phyloP scores from a whole-genome alignment of 163 green algal genomes.

The Picocystis sp. region DNA sequence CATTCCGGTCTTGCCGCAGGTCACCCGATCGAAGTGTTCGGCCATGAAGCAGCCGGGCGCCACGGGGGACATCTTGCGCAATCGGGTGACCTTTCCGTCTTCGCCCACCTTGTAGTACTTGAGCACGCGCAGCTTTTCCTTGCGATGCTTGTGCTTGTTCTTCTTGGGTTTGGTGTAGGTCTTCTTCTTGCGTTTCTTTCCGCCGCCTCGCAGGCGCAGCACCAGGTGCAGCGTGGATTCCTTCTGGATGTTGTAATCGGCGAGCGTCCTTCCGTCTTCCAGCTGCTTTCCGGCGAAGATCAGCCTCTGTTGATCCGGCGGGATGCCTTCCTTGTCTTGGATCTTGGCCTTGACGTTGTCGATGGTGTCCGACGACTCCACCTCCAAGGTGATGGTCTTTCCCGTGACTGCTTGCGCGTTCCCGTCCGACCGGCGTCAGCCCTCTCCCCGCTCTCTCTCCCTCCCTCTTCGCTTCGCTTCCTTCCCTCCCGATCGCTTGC shows the following conservation, averaged over 20 bases:
- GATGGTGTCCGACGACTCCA: too few species aligned
- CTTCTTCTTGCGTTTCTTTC: constrained; percentile 99
- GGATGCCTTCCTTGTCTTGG: too few species aligned
- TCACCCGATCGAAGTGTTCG: constrained; percentile 92
- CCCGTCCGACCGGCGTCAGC: too few species aligned
- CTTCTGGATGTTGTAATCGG: constrained; percentile 53
- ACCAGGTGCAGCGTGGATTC: constrained; percentile 63
- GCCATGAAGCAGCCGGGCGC: constrained; percentile 95
- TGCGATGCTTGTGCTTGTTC: constrained; percentile 99
- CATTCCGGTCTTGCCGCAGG: constrained; percentile 75
- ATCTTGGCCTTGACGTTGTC: too few species aligned
- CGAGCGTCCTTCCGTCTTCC: constrained; percentile 35
- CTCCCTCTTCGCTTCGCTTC: too few species aligned
- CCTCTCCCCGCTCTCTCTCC: too few species aligned
- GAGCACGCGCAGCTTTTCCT: constrained; percentile 90
- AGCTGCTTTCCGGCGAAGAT: constrained; percentile 2
- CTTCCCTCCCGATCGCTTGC: too few species aligned
- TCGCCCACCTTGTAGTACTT: constrained; percentile 99
- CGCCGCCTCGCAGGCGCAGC: constrained; percentile 75
- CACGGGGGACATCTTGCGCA: constrained; percentile 90
- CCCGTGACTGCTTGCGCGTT: too few species aligned
- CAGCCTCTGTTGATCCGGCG: too few species aligned
- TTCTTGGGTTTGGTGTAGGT: constrained; percentile 99
- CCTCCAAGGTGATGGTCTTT: too few species aligned
- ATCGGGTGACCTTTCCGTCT: constrained; percentile 87